Evolutionary conservation across 2,329 filamentous ascomycete genomes (phyloP), one percentile per base, ranked within the genome.

Genomic region (Huntiella bhutanensis): DNA sequence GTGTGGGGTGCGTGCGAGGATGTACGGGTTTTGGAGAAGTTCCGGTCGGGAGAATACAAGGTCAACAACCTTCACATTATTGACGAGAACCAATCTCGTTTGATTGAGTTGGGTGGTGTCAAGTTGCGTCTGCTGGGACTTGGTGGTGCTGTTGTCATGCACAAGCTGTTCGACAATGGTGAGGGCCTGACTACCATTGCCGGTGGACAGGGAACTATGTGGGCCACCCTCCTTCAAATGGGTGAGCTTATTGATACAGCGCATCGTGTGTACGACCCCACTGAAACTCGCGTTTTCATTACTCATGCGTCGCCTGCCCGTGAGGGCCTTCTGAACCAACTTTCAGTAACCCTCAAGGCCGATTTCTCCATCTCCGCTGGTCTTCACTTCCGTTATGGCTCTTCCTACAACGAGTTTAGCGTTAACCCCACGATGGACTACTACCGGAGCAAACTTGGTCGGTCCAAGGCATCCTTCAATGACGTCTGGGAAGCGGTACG

Each of bases 401-500:
- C 88, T 62, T 98, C 92, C 1, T 98, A 98, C 71, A 98, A 98
- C 64, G 92, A 98, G 62, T 98, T 98, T 65, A 95, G 87, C 53
- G 91, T 98, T 58, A 98, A 98, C 62, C 92, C 91, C 2, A 95
- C 88, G 0, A 70, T 98, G 47, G 91, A 98, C 57, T 91, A 98
- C 64, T 98, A 98, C 64, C 85, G 92, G 50, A 92, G 91, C 59
- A 98, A 98, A 71, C 77, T 98, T 46, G 88, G 91, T 44, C 91
- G 91, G 10, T 96, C 88, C 43, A 96, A 95, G 65, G 88, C 91
- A 1, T 96, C 91, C 0, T 98, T 98, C 69, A 94, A 92, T 60
- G 91, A 98, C 61, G 91, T 98, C 5, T 98, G 91, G 91, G 91
- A 98, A 62, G 98, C 91, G 1, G 91, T 98, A 56, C 94, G 93